Evolutionary conservation across 2,329 filamentous ascomycete species (phyloP), one percentile per base, ranked within the genome.

Genomic region (Colletotrichum tropicicola): DNA sequence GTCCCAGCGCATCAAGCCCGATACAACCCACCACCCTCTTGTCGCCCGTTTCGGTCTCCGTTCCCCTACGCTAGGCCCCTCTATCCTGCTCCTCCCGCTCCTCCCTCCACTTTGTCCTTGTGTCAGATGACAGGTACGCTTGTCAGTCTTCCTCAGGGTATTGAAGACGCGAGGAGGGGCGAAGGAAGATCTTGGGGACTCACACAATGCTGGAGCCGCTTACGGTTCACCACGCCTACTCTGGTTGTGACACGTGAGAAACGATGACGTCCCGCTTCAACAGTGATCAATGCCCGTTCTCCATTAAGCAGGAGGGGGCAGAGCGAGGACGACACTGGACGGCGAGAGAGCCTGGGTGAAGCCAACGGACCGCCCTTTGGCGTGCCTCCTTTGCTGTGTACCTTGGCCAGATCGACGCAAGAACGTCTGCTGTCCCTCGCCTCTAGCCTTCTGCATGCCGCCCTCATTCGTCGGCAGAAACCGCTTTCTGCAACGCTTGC

Each of bases 11-110:
- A 64, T 62, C 32, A 60, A 60, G 56, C 45, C 62, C 45, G 56
- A 57, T 59, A 60, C 65, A 66, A 53, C 60, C 65, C 65, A 66
- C 44, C 57, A 51, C 39, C 35, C 43, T 45, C 30, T 54, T 32
- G 13, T 58, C 23, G 54, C 37, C 55, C 44, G 28, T 66, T 41
- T 44, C 54, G 51, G 44, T 59, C 51, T 44, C 54, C 47, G 56
- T 48, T 43, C 21, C 54, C 49, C 39, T 41, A 65, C 61, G 43
- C 48, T 59, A 51, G 41, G 64, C 41, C 56, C 52, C 62, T 27
- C 30, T 52, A 30, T 35, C 57, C 56, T 67, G 47, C 32, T 67
- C 52, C 35, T 65, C 59, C 62, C 62, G 43, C 61, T 48, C 19
- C 61, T 56, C 57, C 49, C 49, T 49, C 55, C 49, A 55, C 57